Conservation (phyloP, 225 moss, liverwort and hornwort species). For the Anthoceros angustus region DNA sequence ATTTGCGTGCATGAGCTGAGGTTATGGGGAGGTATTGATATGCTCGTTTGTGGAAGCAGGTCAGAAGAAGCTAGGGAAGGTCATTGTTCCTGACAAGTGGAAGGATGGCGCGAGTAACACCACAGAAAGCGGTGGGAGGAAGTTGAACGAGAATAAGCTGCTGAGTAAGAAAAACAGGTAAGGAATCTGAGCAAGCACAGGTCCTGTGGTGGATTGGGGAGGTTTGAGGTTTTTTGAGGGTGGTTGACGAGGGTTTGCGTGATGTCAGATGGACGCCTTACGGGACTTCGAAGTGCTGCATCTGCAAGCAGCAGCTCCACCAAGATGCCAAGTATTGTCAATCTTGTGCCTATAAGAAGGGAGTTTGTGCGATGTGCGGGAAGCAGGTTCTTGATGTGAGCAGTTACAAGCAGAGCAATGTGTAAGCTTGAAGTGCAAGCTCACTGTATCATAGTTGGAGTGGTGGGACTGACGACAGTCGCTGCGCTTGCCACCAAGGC, state of each 20-base stretch:
- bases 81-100: constrained; percentile 98
- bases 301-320: constrained; percentile 96
- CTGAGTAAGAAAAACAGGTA: constrained; percentile 81
- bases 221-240: background rate
- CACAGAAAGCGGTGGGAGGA: constrained; percentile 87
- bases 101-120: constrained; percentile 98
- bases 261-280: constrained; percentile 63
- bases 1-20: no score
- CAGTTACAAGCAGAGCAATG: constrained; percentile 85
- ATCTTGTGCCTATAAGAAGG: constrained; percentile 97
- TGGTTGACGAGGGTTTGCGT: background rate
- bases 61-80: constrained; percentile 92
- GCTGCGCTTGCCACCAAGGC: no score
- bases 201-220: no score
- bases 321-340: constrained; percentile 95
- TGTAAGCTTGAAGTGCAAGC: constrained; percentile 15
- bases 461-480: background rate
- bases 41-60: constrained; percentile 22
- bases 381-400: constrained; percentile 84
- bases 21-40: no score
- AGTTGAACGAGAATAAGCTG: constrained; percentile 86
- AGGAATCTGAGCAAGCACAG: background rate
- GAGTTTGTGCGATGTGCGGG: constrained; percentile 91
- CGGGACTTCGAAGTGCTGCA: constrained; percentile 64
- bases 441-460: background rate